Evolutionary conservation across 768 basidiomycete genomes (phyloP).

Genomic region (Boletus edulis): DNA sequence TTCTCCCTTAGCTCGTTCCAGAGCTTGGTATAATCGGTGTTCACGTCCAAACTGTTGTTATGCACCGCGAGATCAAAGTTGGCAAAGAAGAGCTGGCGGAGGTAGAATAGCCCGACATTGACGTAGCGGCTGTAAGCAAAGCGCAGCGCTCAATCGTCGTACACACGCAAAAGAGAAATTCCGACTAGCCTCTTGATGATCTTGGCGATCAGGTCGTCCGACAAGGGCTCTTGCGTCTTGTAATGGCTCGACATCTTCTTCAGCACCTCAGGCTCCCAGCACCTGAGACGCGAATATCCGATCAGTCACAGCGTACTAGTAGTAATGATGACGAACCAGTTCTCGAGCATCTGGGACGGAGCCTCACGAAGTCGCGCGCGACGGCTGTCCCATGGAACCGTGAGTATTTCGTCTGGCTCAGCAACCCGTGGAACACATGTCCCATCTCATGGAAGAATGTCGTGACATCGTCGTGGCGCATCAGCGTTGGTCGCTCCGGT

Average conservation of each 20-base stretch:
- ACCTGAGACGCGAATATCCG: constrained; percentile 37
- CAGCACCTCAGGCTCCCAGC: constrained; percentile 80
- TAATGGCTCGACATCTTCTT: constrained; percentile 78
- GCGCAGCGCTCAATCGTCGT: too few species aligned
- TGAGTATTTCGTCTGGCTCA: constrained; percentile 67
- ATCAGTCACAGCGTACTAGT: neutral
- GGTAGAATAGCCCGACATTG: too few species aligned
- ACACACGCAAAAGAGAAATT: too few species aligned
- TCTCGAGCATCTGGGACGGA: constrained; percentile 90
- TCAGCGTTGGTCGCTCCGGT: constrained; percentile 73
- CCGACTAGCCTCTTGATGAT: too few species aligned
- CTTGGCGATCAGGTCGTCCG: constrained; percentile 65
- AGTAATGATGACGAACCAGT: constrained; percentile 53
- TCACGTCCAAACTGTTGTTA: too few species aligned
- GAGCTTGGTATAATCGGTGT: too few species aligned
- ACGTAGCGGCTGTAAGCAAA: too few species aligned
- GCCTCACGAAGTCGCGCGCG: constrained; percentile 86
- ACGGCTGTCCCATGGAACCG: constrained; percentile 84
- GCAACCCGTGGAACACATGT: constrained; percentile 66
- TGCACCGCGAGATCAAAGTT: too few species aligned
- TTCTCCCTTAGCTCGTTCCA: too few species aligned
- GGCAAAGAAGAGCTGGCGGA: too few species aligned
- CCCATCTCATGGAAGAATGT: constrained; percentile 95
- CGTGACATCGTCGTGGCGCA: constrained; percentile 85
- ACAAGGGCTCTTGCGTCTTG: constrained; percentile 67